Conservation (phyloP, 208 protist species). For the Crithidia sp. region DNA sequence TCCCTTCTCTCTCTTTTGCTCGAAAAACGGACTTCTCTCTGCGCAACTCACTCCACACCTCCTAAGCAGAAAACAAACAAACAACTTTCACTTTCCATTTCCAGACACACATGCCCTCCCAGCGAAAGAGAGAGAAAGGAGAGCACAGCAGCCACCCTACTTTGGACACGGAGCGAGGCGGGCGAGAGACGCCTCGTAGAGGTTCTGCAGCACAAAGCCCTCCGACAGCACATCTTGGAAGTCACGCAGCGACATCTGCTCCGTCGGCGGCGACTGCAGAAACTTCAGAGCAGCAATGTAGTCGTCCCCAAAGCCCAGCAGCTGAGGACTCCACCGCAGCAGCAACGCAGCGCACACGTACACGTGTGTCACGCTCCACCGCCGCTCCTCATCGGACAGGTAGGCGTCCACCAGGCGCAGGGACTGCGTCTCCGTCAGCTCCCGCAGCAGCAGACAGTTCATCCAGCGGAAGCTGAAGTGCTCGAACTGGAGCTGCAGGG, state of each 20-base stretch:
- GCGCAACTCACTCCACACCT: not conserved
- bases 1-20: no score
- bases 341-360: slow-evolving; percentile 92
- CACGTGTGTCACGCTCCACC: slow-evolving; percentile 78
- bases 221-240: slow-evolving; percentile 71
- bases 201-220: slow-evolving; percentile 65
- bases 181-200: slow-evolving; percentile 60
- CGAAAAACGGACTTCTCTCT: not conserved
- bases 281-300: slow-evolving; percentile 70
- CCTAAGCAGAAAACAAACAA: not conserved
- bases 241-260: slow-evolving; percentile 48
- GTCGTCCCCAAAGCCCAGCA: slow-evolving; percentile 55
- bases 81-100: not conserved
- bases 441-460: slow-evolving; percentile 92
- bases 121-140: no score
- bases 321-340: slow-evolving; percentile 54
- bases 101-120: no score
- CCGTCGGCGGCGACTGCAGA: slow-evolving; percentile 77
- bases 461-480: slow-evolving; percentile 94
- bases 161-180: slow-evolving; percentile 17
- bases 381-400: slow-evolving; percentile 74
- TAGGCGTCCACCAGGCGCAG: slow-evolving; percentile 92
- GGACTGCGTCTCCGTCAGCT: slow-evolving; percentile 77
- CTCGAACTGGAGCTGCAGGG: slow-evolving; percentile 66
- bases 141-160: not conserved